Evolutionary conservation across 2,329 filamentous ascomycete genomes (phyloP).

Genomic region (Catunica adiposa): DNA sequence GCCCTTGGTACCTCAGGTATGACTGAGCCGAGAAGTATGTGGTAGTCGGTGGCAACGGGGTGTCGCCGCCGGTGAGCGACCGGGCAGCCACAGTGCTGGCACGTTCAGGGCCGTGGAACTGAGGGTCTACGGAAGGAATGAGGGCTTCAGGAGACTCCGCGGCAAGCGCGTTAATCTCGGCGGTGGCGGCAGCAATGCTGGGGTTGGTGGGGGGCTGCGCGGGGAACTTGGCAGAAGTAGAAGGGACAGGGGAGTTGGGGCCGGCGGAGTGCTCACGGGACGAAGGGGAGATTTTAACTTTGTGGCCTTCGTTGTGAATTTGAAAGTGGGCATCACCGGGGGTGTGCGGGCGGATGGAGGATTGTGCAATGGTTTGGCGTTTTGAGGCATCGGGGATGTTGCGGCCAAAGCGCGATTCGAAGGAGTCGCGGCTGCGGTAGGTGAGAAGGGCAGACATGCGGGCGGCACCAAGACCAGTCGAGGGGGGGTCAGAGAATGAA

Average conservation of each 20-base stretch:
- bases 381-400: constrained; percentile 78
- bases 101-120: constrained; percentile 42
- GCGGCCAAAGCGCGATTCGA: constrained; percentile 84
- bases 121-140: constrained; percentile 38
- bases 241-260: constrained; percentile 16
- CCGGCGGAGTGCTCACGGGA: constrained; percentile 32
- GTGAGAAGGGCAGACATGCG: constrained; percentile 94
- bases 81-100: background rate
- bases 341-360: constrained; percentile 40
- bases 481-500: constrained; percentile 66
- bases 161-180: constrained; percentile 17
- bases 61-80: constrained; percentile 34
- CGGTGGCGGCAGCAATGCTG: constrained; percentile 9
- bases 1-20: constrained; percentile 88
- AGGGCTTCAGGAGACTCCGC: constrained; percentile 18
- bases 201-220: constrained; percentile 16
- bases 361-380: constrained; percentile 60
- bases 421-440: constrained; percentile 91
- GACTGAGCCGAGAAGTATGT: constrained; percentile 98
- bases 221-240: constrained; percentile 16
- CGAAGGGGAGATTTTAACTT: constrained; percentile 35
- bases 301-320: constrained; percentile 71
- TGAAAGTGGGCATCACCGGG: constrained; percentile 59
- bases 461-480: constrained; percentile 75
- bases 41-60: constrained; percentile 31